Evolutionary conservation across 768 basidiomycete genomes (phyloP).

Genomic region (Austroboletus eburneus): DNA sequence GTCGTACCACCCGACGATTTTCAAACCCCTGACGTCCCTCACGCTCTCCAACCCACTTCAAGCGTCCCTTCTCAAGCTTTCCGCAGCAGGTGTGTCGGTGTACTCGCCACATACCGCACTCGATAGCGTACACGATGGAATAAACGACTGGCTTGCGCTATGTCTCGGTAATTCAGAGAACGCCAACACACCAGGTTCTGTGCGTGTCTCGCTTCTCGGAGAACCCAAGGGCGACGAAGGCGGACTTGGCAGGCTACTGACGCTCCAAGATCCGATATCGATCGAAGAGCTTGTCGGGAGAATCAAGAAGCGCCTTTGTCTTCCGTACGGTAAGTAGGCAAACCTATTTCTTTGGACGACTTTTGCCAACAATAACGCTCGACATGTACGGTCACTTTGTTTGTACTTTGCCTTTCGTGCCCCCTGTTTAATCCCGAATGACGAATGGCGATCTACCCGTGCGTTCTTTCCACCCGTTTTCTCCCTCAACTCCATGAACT

Average conservation of each 20-base stretch:
- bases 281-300: constrained; percentile 59
- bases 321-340: constrained; percentile 50
- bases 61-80: constrained; percentile 71
- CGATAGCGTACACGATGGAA: constrained; percentile 78
- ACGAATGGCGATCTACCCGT: constrained; percentile 10
- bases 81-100: constrained; percentile 78
- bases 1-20: constrained; percentile 84
- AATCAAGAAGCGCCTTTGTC: constrained; percentile 64
- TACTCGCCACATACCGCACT: constrained; percentile 88
- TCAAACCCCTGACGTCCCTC: constrained; percentile 67
- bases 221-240: constrained; percentile 45
- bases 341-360: constrained; percentile 7
- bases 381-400: neutral
- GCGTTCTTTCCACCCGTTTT: constrained; percentile 18
- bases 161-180: constrained; percentile 39
- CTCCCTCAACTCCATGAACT: constrained; percentile 2
- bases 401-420: neutral
- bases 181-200: constrained; percentile 26
- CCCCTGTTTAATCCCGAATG: constrained; percentile 9
- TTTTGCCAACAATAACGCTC: constrained; percentile 12
- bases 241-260: constrained; percentile 68
- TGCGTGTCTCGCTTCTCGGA: constrained; percentile 33
- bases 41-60: constrained; percentile 79
- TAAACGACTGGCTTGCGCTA: constrained; percentile 86
- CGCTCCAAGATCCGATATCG: constrained; percentile 49